phyloP scores from a whole-genome alignment of 2,329 filamentous ascomycete species.

The Apiospora phragmitis region DNA sequence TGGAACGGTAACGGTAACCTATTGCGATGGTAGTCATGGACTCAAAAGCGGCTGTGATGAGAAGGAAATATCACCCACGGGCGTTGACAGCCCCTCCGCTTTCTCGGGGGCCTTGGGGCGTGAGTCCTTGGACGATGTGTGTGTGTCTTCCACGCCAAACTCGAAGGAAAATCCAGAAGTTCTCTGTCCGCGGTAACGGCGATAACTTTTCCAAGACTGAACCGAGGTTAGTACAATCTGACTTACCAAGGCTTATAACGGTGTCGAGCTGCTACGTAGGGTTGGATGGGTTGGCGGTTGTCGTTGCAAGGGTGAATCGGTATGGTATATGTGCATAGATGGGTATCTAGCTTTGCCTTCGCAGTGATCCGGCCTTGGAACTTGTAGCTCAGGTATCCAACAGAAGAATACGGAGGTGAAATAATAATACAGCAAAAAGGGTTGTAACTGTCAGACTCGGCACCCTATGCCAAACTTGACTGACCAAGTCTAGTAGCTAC shows the following conservation, averaged over 20 bases:
- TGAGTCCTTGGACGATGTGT: too few species aligned
- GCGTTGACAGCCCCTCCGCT: background rate
- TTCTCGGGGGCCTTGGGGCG: background rate
- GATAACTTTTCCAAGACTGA: background rate
- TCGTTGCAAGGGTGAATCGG: background rate
- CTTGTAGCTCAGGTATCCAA: background rate
- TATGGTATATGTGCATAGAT: background rate
- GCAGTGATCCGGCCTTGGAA: background rate
- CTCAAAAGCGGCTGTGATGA: background rate
- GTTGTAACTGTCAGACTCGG: background rate
- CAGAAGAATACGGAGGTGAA: background rate
- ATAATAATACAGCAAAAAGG: background rate
- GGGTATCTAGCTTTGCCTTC: background rate
- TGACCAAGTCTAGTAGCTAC: background rate
- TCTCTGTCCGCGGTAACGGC: background rate
- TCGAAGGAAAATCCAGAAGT: background rate
- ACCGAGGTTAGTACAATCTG: background rate
- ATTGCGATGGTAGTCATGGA: background rate
- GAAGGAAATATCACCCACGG: too few species aligned
- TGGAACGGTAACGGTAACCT: background rate
- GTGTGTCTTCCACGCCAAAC: background rate
- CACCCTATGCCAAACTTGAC: background rate
- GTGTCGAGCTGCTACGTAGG: background rate
- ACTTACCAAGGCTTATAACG: background rate
- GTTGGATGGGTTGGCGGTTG: background rate